Percentiles rank a stretch among this genome's conserved stretches.
phyloP scores from a whole-genome alignment of 768 basidiomycete genomes.

The Suillus bovinus region DNA sequence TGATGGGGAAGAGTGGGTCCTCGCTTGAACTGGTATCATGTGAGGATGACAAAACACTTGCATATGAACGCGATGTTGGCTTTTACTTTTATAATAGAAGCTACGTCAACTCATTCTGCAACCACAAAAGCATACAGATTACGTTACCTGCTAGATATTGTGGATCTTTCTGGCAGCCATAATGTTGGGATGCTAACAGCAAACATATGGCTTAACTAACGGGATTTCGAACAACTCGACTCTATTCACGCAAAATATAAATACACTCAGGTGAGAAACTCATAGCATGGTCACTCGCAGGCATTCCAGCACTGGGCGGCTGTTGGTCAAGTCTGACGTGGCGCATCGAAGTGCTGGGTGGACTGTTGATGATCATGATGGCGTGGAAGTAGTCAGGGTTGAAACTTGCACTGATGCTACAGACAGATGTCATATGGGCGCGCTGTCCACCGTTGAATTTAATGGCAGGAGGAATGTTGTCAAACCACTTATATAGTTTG shows the following conservation, averaged over 20 bases:
- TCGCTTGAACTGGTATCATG: neutral
- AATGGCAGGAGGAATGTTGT: neutral
- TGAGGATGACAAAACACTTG: neutral
- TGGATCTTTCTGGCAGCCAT: conserved; percentile 94
- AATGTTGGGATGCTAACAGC: conserved; percentile 92
- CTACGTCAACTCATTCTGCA: conserved; percentile 74
- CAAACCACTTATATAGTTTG: neutral
- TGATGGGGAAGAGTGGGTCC: neutral
- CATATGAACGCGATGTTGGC: neutral
- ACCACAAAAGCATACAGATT: conserved; percentile 69
- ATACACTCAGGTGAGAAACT: conserved; percentile 28
- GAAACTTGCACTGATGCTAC: neutral
- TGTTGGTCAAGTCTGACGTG: neutral
- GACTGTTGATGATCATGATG: neutral
- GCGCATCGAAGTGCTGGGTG: neutral
- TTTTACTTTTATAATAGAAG: conserved; percentile 39
- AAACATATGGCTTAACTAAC: conserved; percentile 92
- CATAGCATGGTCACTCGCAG: neutral
- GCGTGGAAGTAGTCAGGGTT: too few species aligned
- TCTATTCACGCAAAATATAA: conserved; percentile 1
- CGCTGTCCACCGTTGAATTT: neutral
- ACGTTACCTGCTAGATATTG: conserved; percentile 76
- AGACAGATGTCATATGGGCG: neutral
- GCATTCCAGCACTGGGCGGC: neutral
- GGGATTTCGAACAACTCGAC: conserved; percentile 25